Conservation (phyloP, 495 filamentous ascomycete genomes). For the Neurospora tetraspora region DNA sequence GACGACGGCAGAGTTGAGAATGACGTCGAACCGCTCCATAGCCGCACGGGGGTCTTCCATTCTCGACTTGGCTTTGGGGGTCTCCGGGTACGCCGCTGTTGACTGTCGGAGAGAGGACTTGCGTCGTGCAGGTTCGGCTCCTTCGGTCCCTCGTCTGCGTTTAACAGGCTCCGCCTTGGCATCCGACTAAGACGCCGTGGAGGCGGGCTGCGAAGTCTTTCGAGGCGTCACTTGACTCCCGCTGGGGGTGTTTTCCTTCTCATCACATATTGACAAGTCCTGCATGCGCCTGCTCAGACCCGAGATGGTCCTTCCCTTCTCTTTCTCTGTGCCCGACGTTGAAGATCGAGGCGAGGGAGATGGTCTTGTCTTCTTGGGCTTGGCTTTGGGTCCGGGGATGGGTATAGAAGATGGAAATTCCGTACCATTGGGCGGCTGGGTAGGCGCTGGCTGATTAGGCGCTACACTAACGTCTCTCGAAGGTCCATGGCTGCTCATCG, state of each 20-base stretch:
- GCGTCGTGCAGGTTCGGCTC: constrained; percentile 4
- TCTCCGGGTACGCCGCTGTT: not conserved
- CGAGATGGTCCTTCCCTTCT: constrained; percentile 5
- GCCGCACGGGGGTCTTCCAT: constrained; percentile 1
- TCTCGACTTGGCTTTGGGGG: constrained; percentile 9
- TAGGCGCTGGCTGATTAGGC: constrained; percentile 28
- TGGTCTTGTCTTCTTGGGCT: constrained; percentile 17
- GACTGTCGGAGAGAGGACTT: not conserved
- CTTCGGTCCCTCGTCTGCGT: constrained; percentile 1
- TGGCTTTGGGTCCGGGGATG: constrained; percentile 11
- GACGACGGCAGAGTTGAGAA: constrained; percentile 8
- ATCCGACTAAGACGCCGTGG: constrained; percentile 7
- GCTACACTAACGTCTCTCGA: constrained; percentile 20
- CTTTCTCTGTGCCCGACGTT: constrained; percentile 13
- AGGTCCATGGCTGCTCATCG: constrained; percentile 45
- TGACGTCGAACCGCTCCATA: constrained; percentile 9
- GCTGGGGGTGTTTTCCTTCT: not conserved
- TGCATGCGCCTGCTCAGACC: constrained; percentile 11
- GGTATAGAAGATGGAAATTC: constrained; percentile 10
- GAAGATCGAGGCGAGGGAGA: constrained; percentile 20
- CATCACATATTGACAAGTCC: constrained; percentile 22
- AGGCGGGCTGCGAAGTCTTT: constrained; percentile 1
- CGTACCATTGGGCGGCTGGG: constrained; percentile 61
- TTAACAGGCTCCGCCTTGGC: constrained; percentile 3
- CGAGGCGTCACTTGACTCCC: constrained; percentile 33